phyloP scores from a whole-genome alignment of 2,329 filamentous ascomycete species.

The Neonectria faginata region DNA sequence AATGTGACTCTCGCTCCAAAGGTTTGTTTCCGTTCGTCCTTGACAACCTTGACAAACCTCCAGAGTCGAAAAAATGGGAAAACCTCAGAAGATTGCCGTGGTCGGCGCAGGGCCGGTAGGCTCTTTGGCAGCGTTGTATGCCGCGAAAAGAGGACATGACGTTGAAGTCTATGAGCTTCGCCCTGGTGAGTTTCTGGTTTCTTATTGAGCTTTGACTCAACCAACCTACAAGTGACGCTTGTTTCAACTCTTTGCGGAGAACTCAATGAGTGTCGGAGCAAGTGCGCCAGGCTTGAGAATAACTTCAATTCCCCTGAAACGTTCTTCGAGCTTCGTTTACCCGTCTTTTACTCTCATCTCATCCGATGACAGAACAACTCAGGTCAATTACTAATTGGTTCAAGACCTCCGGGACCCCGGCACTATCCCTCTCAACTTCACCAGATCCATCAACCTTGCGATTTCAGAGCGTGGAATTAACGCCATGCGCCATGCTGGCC shows the following conservation, averaged over 20 bases:
- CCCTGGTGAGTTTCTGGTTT: constrained; percentile 72
- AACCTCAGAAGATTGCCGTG: constrained; percentile 77
- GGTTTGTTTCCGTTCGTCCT: constrained; percentile 41
- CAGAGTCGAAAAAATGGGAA: constrained; percentile 50
- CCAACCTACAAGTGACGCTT: neutral
- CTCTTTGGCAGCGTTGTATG: constrained; percentile 90
- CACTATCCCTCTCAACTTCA: constrained; percentile 91
- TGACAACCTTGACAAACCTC: constrained; percentile 28
- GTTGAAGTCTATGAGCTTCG: constrained; percentile 96
- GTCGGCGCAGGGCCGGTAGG: constrained; percentile 95
- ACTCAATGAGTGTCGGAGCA: constrained; percentile 10
- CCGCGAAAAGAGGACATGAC: constrained; percentile 85
- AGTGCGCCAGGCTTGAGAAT: constrained; percentile 2
- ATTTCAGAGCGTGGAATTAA: constrained; percentile 94
- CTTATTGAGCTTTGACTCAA: constrained; percentile 11
- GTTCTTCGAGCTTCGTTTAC: neutral
- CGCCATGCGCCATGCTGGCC: constrained; percentile 79
- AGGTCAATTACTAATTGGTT: constrained; percentile 34
- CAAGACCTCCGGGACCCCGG: constrained; percentile 86
- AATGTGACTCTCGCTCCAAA: constrained; percentile 20
- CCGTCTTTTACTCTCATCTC: neutral
- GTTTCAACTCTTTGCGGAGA: constrained; percentile 12
- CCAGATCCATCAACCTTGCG: constrained; percentile 97
- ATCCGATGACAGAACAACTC: constrained; percentile 14
- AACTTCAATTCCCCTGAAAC: neutral